Evolutionary conservation across 352 stramenopile genomes (phyloP).

Genomic region (Aphanomyces invadans): DNA sequence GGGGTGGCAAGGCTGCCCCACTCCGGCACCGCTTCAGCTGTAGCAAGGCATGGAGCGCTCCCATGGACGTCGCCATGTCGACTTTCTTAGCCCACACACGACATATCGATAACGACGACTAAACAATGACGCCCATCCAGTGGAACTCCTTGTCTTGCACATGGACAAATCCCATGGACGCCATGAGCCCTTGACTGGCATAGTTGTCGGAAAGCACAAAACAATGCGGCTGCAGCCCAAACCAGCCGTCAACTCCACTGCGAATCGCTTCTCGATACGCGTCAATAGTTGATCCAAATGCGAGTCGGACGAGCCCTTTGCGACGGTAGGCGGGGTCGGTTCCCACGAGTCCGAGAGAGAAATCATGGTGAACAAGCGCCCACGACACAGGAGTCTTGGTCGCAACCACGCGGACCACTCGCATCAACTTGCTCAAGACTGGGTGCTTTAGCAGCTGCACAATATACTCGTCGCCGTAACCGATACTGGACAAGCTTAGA

Average conservation of each 20-base stretch:
- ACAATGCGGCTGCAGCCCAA: slow-evolving; percentile 1
- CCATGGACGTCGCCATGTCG: too few relatives aligned
- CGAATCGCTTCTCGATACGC: background rate
- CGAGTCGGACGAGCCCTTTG: background rate
- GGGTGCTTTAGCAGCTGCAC: slow-evolving; percentile 6
- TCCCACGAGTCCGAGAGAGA: slow-evolving; percentile 16
- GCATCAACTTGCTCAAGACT: slow-evolving; percentile 6
- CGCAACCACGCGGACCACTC: slow-evolving; percentile 7
- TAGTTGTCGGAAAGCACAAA: background rate
- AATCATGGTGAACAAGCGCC: slow-evolving; percentile 11
- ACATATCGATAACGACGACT: too few relatives aligned
- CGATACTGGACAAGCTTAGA: background rate
- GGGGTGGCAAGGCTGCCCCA: too few relatives aligned
- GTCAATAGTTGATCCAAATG: background rate
- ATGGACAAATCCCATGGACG: background rate
- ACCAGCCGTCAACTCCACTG: background rate
- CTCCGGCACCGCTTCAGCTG: too few relatives aligned
- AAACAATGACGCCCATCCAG: background rate
- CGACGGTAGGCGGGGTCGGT: slow-evolving; percentile 11
- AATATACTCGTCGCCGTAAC: slow-evolving; percentile 14
- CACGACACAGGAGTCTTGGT: slow-evolving; percentile 3
- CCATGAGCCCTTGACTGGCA: background rate
- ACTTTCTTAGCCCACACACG: too few relatives aligned
- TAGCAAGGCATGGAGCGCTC: too few relatives aligned
- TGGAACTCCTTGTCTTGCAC: slow-evolving; percentile 1